Base-by-base conservation (phyloP, 1,139 yeast genomes). In the Blastobotrys elegans region DNA sequence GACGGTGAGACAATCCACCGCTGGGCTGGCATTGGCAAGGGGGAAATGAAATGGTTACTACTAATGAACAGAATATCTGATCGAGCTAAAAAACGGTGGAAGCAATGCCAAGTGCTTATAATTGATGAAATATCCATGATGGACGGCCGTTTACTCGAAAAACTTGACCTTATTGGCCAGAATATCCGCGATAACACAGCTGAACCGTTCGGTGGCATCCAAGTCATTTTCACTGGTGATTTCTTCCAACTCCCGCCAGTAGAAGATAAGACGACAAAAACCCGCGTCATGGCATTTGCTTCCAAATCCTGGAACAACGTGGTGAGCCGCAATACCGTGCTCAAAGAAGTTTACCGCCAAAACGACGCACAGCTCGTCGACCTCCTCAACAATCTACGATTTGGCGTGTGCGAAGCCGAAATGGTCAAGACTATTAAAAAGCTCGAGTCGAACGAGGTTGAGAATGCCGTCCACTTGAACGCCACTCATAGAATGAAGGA, bases 191-290 rank as follows among this genome's bases (percentile, higher is more conserved):
- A 52, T 4, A 43, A 31, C 22, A 17, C 17, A 4, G 41, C 17
- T 11, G 16, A 38, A 18, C 68, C 69, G 0, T 87, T 87, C 68
- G 96, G 96, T 8, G 95, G 95, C 0, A 80, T 87, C 35, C 96
- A 87, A 62, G 59, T 87, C 11, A 76, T 87, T 13, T 64, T 84
- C 24, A 82, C 92, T 1, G 96, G 96, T 17, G 96, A 87, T 63
- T 87, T 87, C 59, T 86, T 80, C 64, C 96, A 87, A 64, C 68
- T 87, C 48, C 96, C 96, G 1, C 96, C 96, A 0, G 94, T 89
- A 13, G 22, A 33, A 3, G 98, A 55, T 30, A 21, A 53, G 46
- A 31, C 43, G 20, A 4, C 26, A 42, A 11, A 4, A 27, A 11
- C n/a, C 58, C 71, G 1, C 67, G 48, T 87, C 86, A 65, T 84